Evolutionary conservation across 345 rosid genomes (phyloP), one percentile per base, ranked within the genome.

Genomic region (Salix suchowensis): DNA sequence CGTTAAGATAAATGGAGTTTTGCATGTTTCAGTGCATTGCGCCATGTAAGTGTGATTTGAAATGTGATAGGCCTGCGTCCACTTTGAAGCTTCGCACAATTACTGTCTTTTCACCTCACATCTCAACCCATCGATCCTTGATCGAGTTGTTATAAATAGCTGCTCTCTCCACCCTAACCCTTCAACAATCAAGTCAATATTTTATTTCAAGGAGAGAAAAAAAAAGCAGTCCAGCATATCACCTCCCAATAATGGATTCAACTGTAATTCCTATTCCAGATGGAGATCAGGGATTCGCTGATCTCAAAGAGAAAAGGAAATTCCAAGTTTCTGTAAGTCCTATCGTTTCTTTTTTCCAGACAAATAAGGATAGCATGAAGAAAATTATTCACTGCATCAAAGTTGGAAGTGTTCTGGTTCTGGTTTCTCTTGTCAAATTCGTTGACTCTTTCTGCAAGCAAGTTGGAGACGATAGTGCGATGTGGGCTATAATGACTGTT

Each of bases 401-500:
- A 72, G 94, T 89, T 52, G 97, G 92, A 74, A 70, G 85, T 40
- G 89, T 94, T 58, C 88, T 91, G 5, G 88, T 88, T 46, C 26
- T 88, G 44, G 94, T 89, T 60, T 88, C 94, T 28, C 90, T 90
- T 50, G 83, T 91, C 69, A 90, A 84, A 80, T 85, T 90, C 21
- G 78, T 90, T 11, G 82, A 88, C 61, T 87, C 91, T 21, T 79
- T 91, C 64, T 90, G 87, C 54, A 23, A 79, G 1, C 76, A 88
- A 82, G 86, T 88, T n/a, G 92, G 91, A 52, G 91, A 91, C 5
- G 67, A 74, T 67, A 91, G 87, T 74, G 97, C 94, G 64, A 87
- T 90, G 88, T 90, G 97, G 94, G 97, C 94, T 36, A 85, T 89
- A 60, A 91, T 91, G 92, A 90, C 94, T 0, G 92, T 91, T 9